Evolutionary conservation across 2,329 filamentous ascomycete genomes (phyloP).

Genomic region (Penicillium sp.): DNA sequence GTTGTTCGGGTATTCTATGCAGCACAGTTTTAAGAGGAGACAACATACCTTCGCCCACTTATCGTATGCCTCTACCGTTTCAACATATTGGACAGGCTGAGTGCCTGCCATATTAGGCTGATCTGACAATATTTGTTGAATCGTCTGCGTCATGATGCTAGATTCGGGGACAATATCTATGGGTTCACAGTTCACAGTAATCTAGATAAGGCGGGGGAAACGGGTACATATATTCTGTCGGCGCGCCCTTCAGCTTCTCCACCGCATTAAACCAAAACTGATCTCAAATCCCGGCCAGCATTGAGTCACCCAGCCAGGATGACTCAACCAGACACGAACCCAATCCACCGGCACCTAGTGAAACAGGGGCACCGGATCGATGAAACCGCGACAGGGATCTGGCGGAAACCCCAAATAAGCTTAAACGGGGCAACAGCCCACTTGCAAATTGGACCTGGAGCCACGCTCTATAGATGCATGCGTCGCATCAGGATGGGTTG

Average conservation of each 20-base stretch:
- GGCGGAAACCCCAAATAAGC: too few relatives aligned
- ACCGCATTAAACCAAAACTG: too few relatives aligned
- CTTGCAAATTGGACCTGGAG: not conserved
- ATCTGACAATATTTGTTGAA: constrained; percentile 18
- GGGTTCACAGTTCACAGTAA: too few relatives aligned
- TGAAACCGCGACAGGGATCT: too few relatives aligned
- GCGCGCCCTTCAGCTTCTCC: too few relatives aligned
- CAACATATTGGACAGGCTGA: constrained; percentile 29
- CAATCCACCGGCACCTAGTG: too few relatives aligned
- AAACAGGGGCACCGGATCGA: too few relatives aligned
- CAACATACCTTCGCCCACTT: constrained; percentile 40
- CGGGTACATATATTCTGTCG: not conserved
- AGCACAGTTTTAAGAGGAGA: too few relatives aligned
- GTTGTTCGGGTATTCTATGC: too few relatives aligned
- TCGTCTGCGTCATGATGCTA: constrained; percentile 23
- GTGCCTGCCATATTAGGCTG: not conserved
- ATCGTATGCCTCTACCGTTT: constrained; percentile 39
- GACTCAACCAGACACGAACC: too few relatives aligned
- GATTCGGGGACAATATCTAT: not conserved
- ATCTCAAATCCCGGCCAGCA: too few relatives aligned
- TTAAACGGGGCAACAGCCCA: not conserved
- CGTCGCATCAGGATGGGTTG: not conserved
- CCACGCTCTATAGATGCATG: not conserved
- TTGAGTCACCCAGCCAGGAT: too few relatives aligned
- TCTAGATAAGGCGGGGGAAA: not conserved